phyloP scores from a whole-genome alignment of 495 filamentous ascomycete genomes.

The Parachaetomium inaequale region DNA sequence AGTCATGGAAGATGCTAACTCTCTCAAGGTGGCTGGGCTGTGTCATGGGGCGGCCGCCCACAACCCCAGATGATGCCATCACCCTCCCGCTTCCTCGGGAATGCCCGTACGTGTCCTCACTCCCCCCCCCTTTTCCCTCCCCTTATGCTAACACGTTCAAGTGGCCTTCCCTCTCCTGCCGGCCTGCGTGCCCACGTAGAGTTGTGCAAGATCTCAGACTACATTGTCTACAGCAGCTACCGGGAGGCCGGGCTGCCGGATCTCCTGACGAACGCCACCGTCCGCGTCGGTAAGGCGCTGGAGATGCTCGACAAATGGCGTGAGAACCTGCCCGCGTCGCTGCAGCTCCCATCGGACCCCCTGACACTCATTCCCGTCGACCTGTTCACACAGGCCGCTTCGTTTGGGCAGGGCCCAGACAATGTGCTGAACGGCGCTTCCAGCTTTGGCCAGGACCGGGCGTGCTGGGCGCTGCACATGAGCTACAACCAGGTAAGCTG shows the following conservation, averaged over 20 bases:
- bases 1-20: not conserved
- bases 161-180: conserved; percentile 31
- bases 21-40: conserved; percentile 40
- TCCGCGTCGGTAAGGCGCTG: conserved; percentile 25
- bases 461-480: conserved; percentile 39
- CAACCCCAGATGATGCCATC: conserved; percentile 36
- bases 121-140: not conserved
- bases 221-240: conserved; percentile 38
- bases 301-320: conserved; percentile 30
- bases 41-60: conserved; percentile 41
- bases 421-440: conserved; percentile 17
- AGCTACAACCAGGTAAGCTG: conserved; percentile 38
- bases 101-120: conserved; percentile 23
- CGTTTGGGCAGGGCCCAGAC: not conserved
- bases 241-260: conserved; percentile 18
- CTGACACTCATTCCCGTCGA: conserved; percentile 13
- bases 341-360: conserved; percentile 9
- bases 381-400: conserved; percentile 5
- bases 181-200: conserved; percentile 40
- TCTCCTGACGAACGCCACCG: conserved; percentile 5
- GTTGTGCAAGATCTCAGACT: conserved; percentile 37
- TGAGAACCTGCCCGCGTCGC: conserved; percentile 13
- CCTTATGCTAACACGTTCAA: conserved; percentile 12
- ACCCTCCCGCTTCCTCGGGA: conserved; percentile 33
- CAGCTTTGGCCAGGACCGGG: conserved; percentile 29